Base-by-base conservation (phyloP, 768 basidiomycete species). In the Russula compacta region DNA sequence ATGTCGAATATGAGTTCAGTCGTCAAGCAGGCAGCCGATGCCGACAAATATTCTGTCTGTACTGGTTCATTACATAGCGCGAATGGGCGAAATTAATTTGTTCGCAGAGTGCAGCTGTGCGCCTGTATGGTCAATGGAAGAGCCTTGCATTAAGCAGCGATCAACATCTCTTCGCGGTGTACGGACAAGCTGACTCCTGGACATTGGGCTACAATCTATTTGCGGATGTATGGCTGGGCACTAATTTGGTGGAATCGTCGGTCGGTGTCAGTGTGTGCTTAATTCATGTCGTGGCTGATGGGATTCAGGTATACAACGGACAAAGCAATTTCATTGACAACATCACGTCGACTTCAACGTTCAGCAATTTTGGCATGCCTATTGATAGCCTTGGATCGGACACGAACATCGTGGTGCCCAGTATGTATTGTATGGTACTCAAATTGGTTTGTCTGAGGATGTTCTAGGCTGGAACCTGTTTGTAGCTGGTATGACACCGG, bases 121-220 rank as follows among this genome's bases (percentile, higher is more conserved):
- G 0, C 35, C 40, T 60, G 12, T 63, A 63, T 15, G 7, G 17
- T 11, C 58, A 60, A 32, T 63, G 61, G 61, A 63, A 43, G 33
- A n/a, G 15, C 24, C 6, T 49, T 7, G 43, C 50, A 12, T 21
- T 53, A 4, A 49, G 48, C 35, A 50, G 12, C 38, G 48, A 52
- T 64, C 50, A 60, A 58, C 10, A 48, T 29, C 35, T 40, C 44
- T 38, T 59, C 40, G 24, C 11, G 19, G 47, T 60, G 42, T 36
- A 57, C 53, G 29, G 64, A 17, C 21, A 52, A 32, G 8, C 50
- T 21, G 49, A 14, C 49, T 80, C 78, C 61, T 85, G 83, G 83
- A 80, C 81, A 6, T 66, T 84, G 19, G 72, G 79, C 10, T 86
- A 87, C 71, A 86, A 86, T 71, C 67, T 87, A 53, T 85, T 77